These are phyloP conservation scores for Salix caprea DNA, from an alignment of 345 rosid species.

Conservation along the genomic window DNA sequence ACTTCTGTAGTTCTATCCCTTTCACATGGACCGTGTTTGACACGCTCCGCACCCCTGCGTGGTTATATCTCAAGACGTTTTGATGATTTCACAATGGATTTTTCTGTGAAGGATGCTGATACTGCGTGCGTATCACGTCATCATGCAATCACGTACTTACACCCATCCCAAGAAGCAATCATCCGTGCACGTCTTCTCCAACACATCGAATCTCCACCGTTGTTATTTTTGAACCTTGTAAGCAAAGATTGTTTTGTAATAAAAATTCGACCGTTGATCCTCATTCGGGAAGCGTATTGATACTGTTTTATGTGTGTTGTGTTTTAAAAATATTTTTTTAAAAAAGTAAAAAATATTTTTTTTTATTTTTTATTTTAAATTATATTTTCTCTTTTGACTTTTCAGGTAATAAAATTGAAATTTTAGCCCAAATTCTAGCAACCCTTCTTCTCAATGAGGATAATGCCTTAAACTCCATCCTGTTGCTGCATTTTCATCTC, in stretches of 20 bases:
- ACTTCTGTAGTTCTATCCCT: neutral
- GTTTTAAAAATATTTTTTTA: no score
- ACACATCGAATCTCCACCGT: neutral
- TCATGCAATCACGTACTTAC: neutral
- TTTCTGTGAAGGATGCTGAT: neutral
- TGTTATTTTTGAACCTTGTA: neutral
- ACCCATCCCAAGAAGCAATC: slow-evolving; percentile 11
- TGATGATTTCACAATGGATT: slow-evolving; percentile 8
- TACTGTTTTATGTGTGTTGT: fast-evolving
- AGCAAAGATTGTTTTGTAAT: no score
- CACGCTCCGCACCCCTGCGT: neutral
- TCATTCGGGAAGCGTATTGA: no score
- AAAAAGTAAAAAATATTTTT: no score
- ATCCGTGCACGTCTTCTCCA: neutral
- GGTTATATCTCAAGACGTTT: neutral
- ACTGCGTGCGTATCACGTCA: slow-evolving; percentile 37
- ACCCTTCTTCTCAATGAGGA: no score
- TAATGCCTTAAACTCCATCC: no score
- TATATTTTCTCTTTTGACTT: no score
- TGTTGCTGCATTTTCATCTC: no score
- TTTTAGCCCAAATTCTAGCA: no score
- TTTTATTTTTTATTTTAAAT: no score
- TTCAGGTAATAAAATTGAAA: no score
- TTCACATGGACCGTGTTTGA: neutral
- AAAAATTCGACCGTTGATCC: neutral